Evolutionary conservation across 306 rosid species (phyloP).

Genomic region (Ceratonia siliqua): DNA sequence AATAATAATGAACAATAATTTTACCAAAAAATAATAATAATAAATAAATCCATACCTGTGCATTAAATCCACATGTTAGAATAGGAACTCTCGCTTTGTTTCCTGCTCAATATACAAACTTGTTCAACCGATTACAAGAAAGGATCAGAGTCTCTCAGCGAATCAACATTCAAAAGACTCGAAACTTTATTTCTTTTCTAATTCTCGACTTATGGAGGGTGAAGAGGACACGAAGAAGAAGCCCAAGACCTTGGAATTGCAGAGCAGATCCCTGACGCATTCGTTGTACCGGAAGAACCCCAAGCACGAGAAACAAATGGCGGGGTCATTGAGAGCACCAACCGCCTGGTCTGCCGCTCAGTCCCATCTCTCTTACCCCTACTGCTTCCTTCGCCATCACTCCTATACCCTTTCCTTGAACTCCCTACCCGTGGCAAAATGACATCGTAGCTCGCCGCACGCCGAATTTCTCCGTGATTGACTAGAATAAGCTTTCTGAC

Average conservation of each 20-base stretch:
- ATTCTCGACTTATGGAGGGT: neutral
- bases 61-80: too few species aligned
- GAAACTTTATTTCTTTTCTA: neutral
- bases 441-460: conserved; percentile 48
- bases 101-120: too few species aligned
- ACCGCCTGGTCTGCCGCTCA: neutral
- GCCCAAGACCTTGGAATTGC: conserved; percentile 21
- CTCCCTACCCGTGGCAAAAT: conserved; percentile 14
- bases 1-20: too few species aligned
- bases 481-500: conserved; percentile 39
- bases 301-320: conserved; percentile 7
- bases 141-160: too few species aligned
- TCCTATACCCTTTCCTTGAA: conserved; percentile 1
- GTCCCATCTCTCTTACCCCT: neutral
- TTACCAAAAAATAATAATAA: too few species aligned
- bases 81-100: too few species aligned
- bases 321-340: neutral
- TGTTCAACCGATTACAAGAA: too few species aligned
- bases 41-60: too few species aligned
- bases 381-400: neutral
- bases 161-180: neutral
- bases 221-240: neutral
- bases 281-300: neutral
- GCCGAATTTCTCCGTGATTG: conserved; percentile 23
- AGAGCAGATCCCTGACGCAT: neutral